Evolutionary conservation across 2,329 filamentous ascomycete genomes (phyloP), one percentile per base, ranked within the genome.

Genomic region (Trichoderma pleuroti): DNA sequence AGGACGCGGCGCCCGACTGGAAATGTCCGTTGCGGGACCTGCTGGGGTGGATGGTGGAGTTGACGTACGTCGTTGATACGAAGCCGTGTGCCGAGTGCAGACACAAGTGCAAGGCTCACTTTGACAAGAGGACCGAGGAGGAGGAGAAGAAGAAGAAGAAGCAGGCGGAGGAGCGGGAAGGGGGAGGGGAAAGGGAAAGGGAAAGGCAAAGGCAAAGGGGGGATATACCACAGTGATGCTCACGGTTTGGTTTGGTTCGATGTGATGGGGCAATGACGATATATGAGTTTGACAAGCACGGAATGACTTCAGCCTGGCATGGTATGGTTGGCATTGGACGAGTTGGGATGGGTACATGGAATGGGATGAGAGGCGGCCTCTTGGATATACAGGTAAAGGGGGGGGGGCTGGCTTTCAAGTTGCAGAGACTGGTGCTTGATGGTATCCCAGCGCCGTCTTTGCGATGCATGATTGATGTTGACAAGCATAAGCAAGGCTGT

Each of bases 61-160:
- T 68, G 65, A 68, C 65, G 9, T 68, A 49, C 21, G 56, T 68
- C 10, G 32, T 68, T 26, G 65, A 68, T 32, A 61, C 65, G 36
- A 61, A 24, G 36, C 65, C 65, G 4, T 68, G 65, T 21, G 39
- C 65, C 9, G 56, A 68, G 39, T 68, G 65, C 30, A 60, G 65
- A 30, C 36, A 68, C 28, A 68, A 61, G 54, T 68, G 65, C 16
- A 60, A 32, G 39, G 54, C 39, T 24, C 56, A 30, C 28, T 68
- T 68, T 30, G 65, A 68, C 12, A 68, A 49, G 56, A 68, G 65
- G 39, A 39, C n/a, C 5, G 65, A 68, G 56, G 65, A 68, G 56
- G 65, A 68, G 30, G n/a, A n/a, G n/a, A n/a, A n/a, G n/a, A n/a
- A n/a, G n/a, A n/a, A n/a, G n/a, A n/a, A n/a, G n/a, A n/a, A n/a